Conservation (phyloP, 2,329 filamentous ascomycete species). For the Botrytis hyacinthi region DNA sequence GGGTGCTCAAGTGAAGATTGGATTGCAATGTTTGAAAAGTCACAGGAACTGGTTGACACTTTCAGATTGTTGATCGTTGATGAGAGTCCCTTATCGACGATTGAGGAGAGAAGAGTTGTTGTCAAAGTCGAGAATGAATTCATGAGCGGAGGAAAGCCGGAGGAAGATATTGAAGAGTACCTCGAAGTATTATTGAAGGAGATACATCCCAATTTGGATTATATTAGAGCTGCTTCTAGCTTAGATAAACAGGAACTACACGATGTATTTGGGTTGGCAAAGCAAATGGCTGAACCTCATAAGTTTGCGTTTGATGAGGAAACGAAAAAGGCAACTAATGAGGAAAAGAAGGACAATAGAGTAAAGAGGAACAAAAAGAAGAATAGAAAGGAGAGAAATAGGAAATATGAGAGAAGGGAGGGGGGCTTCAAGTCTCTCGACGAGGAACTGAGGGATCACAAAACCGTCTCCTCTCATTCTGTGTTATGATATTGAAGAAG, state of each 20-base stretch:
- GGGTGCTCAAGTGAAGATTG: not conserved
- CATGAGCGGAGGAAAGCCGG: not conserved
- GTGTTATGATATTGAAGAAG: not conserved
- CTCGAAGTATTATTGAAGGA: slow-evolving; percentile 4
- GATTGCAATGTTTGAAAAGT: not conserved
- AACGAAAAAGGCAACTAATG: not conserved
- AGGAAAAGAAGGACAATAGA: too few relatives aligned
- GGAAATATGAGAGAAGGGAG: not conserved
- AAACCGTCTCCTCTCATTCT: not conserved
- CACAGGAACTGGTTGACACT: not conserved
- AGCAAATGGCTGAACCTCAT: not conserved
- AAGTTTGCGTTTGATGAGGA: too few relatives aligned
- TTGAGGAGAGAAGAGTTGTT: not conserved
- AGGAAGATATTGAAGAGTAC: not conserved
- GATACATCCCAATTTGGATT: not conserved
- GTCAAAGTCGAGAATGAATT: too few relatives aligned
- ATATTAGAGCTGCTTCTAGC: not conserved
- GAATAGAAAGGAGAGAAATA: not conserved
- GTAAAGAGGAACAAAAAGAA: not conserved
- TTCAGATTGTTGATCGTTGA: not conserved
- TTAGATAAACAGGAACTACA: not conserved
- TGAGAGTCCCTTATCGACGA: not conserved
- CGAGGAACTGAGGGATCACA: not conserved
- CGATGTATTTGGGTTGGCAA: not conserved
- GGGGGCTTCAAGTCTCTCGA: not conserved